Base-by-base conservation (phyloP, 192 early-diverging fungal species). In the Podila horticola region DNA sequence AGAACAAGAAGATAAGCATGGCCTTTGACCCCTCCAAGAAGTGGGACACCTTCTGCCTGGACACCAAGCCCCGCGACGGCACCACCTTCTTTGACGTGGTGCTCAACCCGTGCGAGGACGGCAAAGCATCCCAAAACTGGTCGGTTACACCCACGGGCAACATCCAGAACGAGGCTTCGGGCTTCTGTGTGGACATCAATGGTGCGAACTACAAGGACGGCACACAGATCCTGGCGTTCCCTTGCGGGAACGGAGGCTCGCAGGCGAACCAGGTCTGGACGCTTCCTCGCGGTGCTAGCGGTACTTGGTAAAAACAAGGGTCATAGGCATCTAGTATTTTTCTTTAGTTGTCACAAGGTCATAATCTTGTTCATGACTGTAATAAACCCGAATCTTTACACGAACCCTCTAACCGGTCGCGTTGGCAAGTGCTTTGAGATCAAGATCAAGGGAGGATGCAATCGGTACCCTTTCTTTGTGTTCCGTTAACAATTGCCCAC, bases 231-330 rank as follows among this genome's bases (percentile, higher is more conserved):
- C 58, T 76, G 15, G 41, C 63, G 5, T 76, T 36, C 48, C 67
- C 74, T n/a, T 76, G 74, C 31, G 63, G 26, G 2, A 36, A 6
- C 36, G 61, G 62, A 17, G 62, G 67, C 12, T 70, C 62, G 0
- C 68, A 75, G 41, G 20, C 24, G 5, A 76, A 76, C 33, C 74
- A 76, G 58, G 63, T 70, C 45, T 76, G 74, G 74, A 76, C 67
- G 6, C 45, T 70, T 19, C 74, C 74, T 6, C 74, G 74, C 20
- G 74, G 74, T 11, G 74, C 74, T 6, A 76, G 30, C 26, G 74
- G 74, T 48, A 59, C 51, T n/a, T 76, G 74, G 74, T 76, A 70
- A 66, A 52, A 20, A 6, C n/a, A 24, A 17, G 10, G 4, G 8
- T 45, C 12, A 45, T 45, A 45, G 41, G 12, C 34, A 6, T n/a